Evolutionary conservation across 2,329 filamentous ascomycete genomes (phyloP).

Genomic region (Pleomassaria siparia): DNA sequence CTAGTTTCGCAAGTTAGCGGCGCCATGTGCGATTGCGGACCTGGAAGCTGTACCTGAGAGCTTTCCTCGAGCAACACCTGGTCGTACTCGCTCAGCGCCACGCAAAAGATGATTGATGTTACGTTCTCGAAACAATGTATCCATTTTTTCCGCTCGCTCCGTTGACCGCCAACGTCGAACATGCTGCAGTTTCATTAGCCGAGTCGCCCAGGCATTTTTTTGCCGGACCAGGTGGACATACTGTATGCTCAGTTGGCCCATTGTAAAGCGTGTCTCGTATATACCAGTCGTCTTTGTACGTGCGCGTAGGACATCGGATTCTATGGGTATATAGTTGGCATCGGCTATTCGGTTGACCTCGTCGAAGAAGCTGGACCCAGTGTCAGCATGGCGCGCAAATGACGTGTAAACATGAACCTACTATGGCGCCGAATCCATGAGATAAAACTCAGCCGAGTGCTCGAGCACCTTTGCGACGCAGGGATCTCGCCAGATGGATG

Average conservation of each 20-base stretch:
- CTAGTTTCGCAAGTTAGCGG: slow-evolving; percentile 51
- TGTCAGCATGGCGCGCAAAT: slow-evolving; percentile 16
- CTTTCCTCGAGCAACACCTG: slow-evolving; percentile 96
- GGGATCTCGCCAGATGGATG: slow-evolving; percentile 87
- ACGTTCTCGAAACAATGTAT: slow-evolving; percentile 99
- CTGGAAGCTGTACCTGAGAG: slow-evolving; percentile 71
- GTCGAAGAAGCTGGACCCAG: slow-evolving; percentile 81
- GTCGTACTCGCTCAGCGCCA: slow-evolving; percentile 96
- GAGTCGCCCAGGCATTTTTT: slow-evolving; percentile 9
- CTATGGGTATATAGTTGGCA: slow-evolving; percentile 84
- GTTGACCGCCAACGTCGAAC: slow-evolving; percentile 97
- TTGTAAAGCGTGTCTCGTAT: slow-evolving; percentile 97
- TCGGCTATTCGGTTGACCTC: slow-evolving; percentile 83
- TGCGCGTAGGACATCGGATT: slow-evolving; percentile 92
- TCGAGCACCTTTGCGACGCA: slow-evolving; percentile 82
- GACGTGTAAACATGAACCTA: slow-evolving; percentile 51
- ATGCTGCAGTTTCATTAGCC: slow-evolving; percentile 64
- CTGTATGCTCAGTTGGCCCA: slow-evolving; percentile 99
- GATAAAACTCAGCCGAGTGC: slow-evolving; percentile 95
- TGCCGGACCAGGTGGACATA: slow-evolving; percentile 53
- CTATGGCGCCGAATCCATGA: slow-evolving; percentile 99
- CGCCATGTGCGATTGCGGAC: slow-evolving; percentile 8
- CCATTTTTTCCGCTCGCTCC: slow-evolving; percentile 99
- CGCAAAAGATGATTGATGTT: slow-evolving; percentile 98
- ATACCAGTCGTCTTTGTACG: slow-evolving; percentile 99